Percentiles rank a stretch among this genome's conserved stretches.
phyloP scores from a whole-genome alignment of 2,329 filamentous ascomycete genomes.

The Alternaria ethzedia region DNA sequence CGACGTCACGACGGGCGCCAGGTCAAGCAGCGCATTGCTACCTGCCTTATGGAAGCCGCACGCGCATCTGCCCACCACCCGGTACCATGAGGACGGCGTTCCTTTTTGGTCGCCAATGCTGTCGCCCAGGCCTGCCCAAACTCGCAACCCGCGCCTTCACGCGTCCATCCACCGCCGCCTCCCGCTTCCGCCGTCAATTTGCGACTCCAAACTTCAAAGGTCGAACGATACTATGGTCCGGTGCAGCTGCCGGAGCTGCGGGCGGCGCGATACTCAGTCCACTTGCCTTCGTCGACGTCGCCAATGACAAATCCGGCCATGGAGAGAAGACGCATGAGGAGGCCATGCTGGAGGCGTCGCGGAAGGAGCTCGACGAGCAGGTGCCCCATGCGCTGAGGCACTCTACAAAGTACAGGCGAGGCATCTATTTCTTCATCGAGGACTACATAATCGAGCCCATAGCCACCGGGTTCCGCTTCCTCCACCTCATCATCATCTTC shows the following conservation, averaged over 20 bases:
- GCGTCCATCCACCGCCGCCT: constrained; percentile 36
- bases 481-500: constrained; percentile 87
- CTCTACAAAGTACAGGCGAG: constrained; percentile 63
- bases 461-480: constrained; percentile 83
- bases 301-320: constrained; percentile 56
- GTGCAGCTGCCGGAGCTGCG: constrained; percentile 30
- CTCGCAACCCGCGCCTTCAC: constrained; percentile 24
- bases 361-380: constrained; percentile 75
- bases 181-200: constrained; percentile 40
- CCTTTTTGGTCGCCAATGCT: constrained; percentile 58
- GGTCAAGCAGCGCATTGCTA: neutral
- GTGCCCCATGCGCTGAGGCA: constrained; percentile 68
- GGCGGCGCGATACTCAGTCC: constrained; percentile 56
- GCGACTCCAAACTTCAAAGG: constrained; percentile 44
- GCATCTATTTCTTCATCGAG: constrained; percentile 72
- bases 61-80: constrained; percentile 28
- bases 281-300: constrained; percentile 65
- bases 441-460: constrained; percentile 79
- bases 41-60: constrained; percentile 31
- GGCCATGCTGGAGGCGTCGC: constrained; percentile 85
- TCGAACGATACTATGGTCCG: constrained; percentile 42
- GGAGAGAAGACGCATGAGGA: constrained; percentile 73
- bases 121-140: constrained; percentile 48
- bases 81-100: constrained; percentile 58
- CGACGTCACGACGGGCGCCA: constrained; percentile 30